Percentiles rank a stretch among this genome's conserved stretches.
Evolutionary conservation across 805 yeast species (phyloP).

Genomic region (Maudiozyma saulgeensis): DNA sequence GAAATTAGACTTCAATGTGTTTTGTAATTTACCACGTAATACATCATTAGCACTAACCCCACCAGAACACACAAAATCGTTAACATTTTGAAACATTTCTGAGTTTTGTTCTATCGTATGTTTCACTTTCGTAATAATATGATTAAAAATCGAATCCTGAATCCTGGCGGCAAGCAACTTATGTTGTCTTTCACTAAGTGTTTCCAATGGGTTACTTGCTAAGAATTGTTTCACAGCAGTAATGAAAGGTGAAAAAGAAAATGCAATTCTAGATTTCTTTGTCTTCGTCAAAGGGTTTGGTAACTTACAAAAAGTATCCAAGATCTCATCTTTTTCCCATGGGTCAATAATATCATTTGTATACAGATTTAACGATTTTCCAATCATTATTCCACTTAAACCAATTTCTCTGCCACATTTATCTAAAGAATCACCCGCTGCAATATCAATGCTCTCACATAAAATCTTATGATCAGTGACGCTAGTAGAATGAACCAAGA

Average conservation of each 20-base stretch:
- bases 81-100: slow-evolving; percentile 33
- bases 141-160: slow-evolving; percentile 63
- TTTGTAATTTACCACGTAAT: slow-evolving; percentile 41
- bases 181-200: slow-evolving; percentile 16
- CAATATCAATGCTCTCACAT: slow-evolving; percentile 73
- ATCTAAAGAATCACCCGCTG: slow-evolving; percentile 89
- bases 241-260: slow-evolving; percentile 72
- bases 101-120: slow-evolving; percentile 35
- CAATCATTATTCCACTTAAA: slow-evolving; percentile 72
- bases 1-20: slow-evolving; percentile 28
- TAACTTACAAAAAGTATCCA: slow-evolving; percentile 15
- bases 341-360: slow-evolving; percentile 38
- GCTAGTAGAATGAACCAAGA: slow-evolving; percentile 60
- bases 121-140: slow-evolving; percentile 55
- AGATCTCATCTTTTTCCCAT: not conserved
- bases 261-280: slow-evolving; percentile 37
- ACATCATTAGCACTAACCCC: slow-evolving; percentile 80
- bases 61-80: slow-evolving; percentile 74
- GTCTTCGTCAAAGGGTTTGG: slow-evolving; percentile 48
- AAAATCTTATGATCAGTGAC: slow-evolving; percentile 61
- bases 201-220: slow-evolving; percentile 11
- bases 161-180: slow-evolving; percentile 46
- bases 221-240: slow-evolving; percentile 40
- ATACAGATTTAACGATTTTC: slow-evolving; percentile 59
- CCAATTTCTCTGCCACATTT: slow-evolving; percentile 87